Percentiles rank a stretch among this genome's conserved stretches.
Conservation (phyloP, 768 basidiomycete genomes). For the Calocera viscosa region DNA sequence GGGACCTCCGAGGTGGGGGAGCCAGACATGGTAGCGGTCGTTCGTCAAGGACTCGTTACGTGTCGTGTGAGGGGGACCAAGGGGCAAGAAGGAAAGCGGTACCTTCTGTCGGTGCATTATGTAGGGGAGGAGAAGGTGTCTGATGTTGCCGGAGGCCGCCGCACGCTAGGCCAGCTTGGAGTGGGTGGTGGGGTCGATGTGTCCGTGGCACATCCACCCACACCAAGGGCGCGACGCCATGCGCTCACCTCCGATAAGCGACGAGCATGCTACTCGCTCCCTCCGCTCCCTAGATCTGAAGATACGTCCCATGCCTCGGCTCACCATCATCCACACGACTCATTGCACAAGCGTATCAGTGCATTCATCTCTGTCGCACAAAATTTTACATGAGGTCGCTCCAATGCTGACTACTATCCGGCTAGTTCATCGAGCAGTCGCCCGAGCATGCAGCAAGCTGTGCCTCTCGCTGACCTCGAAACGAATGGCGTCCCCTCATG, state of each 20-base stretch:
- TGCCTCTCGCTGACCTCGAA: background rate
- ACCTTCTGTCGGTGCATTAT: background rate
- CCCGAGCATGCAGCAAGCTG: no score
- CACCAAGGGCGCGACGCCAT: background rate
- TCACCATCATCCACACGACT: no score
- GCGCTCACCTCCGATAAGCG: constrained; percentile 3
- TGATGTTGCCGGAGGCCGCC: background rate
- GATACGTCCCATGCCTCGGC: no score
- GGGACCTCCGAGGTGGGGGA: background rate
- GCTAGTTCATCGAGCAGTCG: background rate
- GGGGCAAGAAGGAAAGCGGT: background rate
- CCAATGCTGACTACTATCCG: background rate
- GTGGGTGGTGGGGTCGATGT: background rate
- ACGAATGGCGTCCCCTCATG: background rate
- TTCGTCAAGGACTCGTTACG: background rate
- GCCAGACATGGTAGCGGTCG: background rate
- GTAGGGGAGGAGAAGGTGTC: background rate
- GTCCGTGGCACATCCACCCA: background rate
- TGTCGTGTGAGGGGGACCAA: background rate
- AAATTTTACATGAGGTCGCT: no score
- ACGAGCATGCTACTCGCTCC: background rate
- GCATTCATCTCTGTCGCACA: background rate
- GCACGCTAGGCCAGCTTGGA: background rate
- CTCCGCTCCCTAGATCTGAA: no score
- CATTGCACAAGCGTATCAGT: no score